phyloP scores from a whole-genome alignment of 257 asterid genomes.

The Echium plantagineum region DNA sequence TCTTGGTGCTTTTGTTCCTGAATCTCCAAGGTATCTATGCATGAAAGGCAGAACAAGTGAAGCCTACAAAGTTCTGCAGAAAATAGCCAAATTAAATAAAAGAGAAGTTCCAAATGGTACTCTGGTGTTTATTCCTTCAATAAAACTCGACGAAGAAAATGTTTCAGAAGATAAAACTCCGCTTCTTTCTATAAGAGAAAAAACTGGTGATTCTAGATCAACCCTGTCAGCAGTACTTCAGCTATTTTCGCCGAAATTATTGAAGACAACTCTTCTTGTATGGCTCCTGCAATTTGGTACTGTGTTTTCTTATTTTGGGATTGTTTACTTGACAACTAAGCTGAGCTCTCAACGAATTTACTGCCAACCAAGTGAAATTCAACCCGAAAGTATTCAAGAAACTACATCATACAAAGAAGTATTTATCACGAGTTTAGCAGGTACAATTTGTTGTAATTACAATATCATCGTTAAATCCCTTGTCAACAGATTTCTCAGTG shows the following conservation, averaged over 20 bases:
- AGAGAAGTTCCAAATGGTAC: constrained; percentile 24
- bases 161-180: constrained; percentile 31
- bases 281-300: constrained; percentile 67
- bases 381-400: no score
- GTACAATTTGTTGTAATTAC: no score
- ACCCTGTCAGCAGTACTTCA: constrained; percentile 26
- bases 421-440: no score
- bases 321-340: constrained; percentile 69
- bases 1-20: constrained; percentile 16
- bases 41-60: constrained; percentile 23
- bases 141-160: constrained; percentile 7
- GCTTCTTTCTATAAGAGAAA: constrained; percentile 33
- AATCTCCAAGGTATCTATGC: constrained; percentile 32
- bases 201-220: constrained; percentile 11
- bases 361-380: no score
- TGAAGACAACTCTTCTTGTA: constrained; percentile 49
- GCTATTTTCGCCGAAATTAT: constrained; percentile 57
- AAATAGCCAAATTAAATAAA: constrained; percentile 22
- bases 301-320: constrained; percentile 70
- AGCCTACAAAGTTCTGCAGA: constrained; percentile 21
- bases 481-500: not conserved
- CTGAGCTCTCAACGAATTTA: constrained; percentile 21
- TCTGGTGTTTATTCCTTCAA: constrained; percentile 16
- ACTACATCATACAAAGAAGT: no score
- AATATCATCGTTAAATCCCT: no score